These are phyloP conservation scores for Fusarium tanahbumbuense DNA, from an alignment of 2,329 filamentous ascomycete genomes.

Conservation along the genomic window DNA sequence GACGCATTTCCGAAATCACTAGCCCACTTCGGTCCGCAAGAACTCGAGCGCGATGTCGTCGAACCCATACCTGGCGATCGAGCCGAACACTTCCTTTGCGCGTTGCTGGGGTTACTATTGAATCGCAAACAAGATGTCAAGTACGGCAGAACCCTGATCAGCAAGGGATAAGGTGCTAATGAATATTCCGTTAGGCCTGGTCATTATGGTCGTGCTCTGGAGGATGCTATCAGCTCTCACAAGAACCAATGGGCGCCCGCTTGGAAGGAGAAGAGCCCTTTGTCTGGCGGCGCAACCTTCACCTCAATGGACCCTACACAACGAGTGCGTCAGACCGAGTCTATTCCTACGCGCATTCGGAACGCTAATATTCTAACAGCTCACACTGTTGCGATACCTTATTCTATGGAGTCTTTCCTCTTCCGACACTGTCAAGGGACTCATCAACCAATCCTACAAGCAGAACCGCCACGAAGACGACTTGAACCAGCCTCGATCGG, in stretches of 20 bases:
- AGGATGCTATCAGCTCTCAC: conserved; percentile 89
- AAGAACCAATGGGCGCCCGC: conserved; percentile 86
- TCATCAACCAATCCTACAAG: conserved; percentile 91
- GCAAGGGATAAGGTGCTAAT: conserved; percentile 24
- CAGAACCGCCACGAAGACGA: conserved; percentile 83
- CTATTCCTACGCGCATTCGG: not conserved
- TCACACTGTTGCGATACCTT: conserved; percentile 84
- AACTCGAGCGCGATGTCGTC: conserved; percentile 87
- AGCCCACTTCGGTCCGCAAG: conserved; percentile 91
- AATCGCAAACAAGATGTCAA: conserved; percentile 99
- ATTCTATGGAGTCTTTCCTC: conserved; percentile 90
- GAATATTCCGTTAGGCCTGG: conserved; percentile 71
- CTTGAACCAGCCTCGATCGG: conserved; percentile 85
- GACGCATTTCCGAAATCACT: conserved; percentile 90
- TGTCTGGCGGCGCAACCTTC: conserved; percentile 84
- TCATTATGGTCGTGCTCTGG: conserved; percentile 91
- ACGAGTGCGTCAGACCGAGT: conserved; percentile 68
- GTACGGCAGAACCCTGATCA: conserved; percentile 65
- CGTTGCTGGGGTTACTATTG: conserved; percentile 84
- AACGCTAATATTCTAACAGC: conserved; percentile 60
- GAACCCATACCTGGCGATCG: conserved; percentile 83
- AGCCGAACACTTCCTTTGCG: conserved; percentile 89
- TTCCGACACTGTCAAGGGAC: conserved; percentile 82
- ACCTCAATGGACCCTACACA: conserved; percentile 83
- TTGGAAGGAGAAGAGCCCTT: conserved; percentile 86